Conservation (phyloP, 2,329 filamentous ascomycete species). For the Colletotrichum lupini region DNA sequence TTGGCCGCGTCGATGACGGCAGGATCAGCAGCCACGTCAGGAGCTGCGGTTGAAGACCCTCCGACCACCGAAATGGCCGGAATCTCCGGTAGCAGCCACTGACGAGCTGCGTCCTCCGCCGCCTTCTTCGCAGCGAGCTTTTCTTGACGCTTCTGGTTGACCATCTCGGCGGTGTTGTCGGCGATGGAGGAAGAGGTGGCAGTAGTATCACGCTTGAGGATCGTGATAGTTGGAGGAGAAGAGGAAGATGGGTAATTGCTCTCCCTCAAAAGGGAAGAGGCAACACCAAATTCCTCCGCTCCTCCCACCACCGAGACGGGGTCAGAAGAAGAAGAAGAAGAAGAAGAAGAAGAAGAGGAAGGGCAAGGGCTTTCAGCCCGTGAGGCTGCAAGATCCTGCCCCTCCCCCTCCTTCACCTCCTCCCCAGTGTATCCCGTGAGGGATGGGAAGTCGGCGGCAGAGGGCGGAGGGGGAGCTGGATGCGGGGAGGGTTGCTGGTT, state of each 20-base stretch:
- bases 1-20: neutral
- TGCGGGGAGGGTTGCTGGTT: neutral
- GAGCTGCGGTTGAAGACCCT: neutral
- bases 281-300: neutral
- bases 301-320: neutral
- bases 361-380: neutral
- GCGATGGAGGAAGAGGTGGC: neutral
- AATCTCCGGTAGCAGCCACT: neutral
- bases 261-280: neutral
- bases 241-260: neutral
- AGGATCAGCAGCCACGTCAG: neutral
- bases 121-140: slow-evolving; percentile 17
- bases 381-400: neutral
- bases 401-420: neutral
- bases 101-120: neutral
- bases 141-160: neutral
- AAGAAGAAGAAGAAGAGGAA: neutral
- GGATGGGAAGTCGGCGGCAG: neutral
- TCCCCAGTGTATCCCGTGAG: neutral
- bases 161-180: slow-evolving; percentile 3
- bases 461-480: neutral
- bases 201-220: neutral
- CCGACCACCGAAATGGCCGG: neutral
- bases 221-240: neutral
- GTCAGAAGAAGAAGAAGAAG: neutral